Conservation (phyloP, 202 grass and related monocot genomes). For the Elaeis oleifera region DNA sequence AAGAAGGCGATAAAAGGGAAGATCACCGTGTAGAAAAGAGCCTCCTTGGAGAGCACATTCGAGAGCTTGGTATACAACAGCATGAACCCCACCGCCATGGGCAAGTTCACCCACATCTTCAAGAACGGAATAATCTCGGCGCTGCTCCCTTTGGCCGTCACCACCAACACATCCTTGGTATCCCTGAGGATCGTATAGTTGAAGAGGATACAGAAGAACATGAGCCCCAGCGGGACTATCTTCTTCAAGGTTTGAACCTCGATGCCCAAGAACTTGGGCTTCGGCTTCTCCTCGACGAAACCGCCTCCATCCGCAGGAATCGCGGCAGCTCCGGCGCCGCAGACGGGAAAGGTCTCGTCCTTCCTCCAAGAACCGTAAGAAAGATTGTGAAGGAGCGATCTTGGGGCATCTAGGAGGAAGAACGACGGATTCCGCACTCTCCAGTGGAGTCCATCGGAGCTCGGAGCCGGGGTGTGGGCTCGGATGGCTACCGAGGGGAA, state of each 20-base stretch:
- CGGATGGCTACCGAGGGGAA: neutral
- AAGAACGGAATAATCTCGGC: conserved; percentile 23
- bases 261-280: conserved; percentile 14
- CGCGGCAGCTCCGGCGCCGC: conserved; percentile 1
- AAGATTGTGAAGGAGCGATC: conserved; percentile 4
- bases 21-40: conserved; percentile 18
- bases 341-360: neutral
- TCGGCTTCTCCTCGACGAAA: conserved; percentile 1
- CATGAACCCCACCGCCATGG: conserved; percentile 20
- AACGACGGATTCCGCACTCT: no score
- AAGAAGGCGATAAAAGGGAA: conserved; percentile 19
- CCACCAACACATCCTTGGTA: conserved; percentile 20
- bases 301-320: conserved; percentile 6
- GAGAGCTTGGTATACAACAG: conserved; percentile 20
- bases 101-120: conserved; percentile 23
- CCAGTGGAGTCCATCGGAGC: neutral
- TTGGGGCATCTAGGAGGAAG: neutral
- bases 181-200: conserved; percentile 24
- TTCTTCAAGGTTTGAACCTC: conserved; percentile 10
- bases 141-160: conserved; percentile 24
- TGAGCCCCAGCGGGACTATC: conserved; percentile 13
- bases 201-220: conserved; percentile 24
- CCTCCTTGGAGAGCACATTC: conserved; percentile 11
- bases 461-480: neutral
- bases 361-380: neutral